Evolutionary conservation across 2,329 filamentous ascomycete genomes (phyloP).

Genomic region (Colletotrichum sp.): DNA sequence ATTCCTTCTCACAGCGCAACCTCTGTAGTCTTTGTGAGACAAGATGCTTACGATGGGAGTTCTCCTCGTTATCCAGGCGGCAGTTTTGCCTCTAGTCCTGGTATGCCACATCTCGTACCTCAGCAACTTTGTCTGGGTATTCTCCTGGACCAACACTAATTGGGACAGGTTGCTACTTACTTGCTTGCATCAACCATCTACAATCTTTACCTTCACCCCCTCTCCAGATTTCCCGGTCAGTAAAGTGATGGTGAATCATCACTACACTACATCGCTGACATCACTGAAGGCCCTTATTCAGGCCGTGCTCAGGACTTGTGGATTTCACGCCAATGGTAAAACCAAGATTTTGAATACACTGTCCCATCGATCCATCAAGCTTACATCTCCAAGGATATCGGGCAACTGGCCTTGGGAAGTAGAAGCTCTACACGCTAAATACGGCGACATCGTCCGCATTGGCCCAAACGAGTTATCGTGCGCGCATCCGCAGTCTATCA

Average conservation of each 20-base stretch:
- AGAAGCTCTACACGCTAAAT: not conserved
- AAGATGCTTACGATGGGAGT: not conserved
- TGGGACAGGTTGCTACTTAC: not conserved
- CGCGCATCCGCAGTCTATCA: conserved; percentile 35
- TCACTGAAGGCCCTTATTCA: not conserved
- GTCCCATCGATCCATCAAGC: not conserved
- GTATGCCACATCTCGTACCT: not conserved
- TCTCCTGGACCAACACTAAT: not conserved
- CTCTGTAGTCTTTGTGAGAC: not conserved
- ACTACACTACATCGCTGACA: not conserved
- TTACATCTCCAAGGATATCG: not conserved
- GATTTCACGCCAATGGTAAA: not conserved
- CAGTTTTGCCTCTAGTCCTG: not conserved
- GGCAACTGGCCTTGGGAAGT: conserved; percentile 2
- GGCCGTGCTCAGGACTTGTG: not conserved
- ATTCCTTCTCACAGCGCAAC: not conserved
- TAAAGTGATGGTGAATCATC: not conserved
- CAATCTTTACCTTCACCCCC: not conserved
- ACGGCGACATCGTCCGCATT: conserved; percentile 44
- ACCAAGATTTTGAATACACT: not conserved
- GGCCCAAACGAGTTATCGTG: conserved; percentile 51
- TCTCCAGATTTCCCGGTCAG: not conserved
- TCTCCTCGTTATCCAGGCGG: not conserved
- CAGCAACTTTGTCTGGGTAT: not conserved
- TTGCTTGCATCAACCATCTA: not conserved